Percentiles rank a stretch among this genome's conserved stretches.
Conservation (phyloP, 305 asterid species). For the Rubia balearica region DNA sequence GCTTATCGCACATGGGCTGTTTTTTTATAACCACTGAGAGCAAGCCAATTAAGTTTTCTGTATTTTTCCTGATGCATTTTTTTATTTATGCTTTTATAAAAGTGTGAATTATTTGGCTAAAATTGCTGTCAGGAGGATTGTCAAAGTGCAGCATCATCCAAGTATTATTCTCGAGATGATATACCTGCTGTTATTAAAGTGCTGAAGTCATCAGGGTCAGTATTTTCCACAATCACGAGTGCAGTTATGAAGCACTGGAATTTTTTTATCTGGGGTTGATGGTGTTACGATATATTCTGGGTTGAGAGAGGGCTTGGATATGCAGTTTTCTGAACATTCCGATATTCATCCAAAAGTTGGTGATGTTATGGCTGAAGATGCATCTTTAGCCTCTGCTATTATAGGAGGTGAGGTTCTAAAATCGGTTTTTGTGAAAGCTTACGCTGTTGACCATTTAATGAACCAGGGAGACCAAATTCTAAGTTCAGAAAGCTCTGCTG, state of each 20-base stretch:
- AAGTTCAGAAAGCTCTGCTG: conserved; percentile 72
- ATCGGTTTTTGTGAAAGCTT: conserved; percentile 24
- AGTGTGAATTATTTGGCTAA: conserved; percentile 12
- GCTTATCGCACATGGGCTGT: background rate
- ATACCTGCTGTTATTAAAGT: conserved; percentile 48
- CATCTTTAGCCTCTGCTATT: conserved; percentile 30
- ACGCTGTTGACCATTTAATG: conserved; percentile 29
- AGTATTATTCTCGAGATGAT: conserved; percentile 57
- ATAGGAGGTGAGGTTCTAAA: conserved; percentile 36
- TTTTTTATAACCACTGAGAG: background rate
- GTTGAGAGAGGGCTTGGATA: conserved; percentile 17
- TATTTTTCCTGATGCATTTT: background rate
- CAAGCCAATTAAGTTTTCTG: background rate
- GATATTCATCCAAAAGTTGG: conserved; percentile 23
- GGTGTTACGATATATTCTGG: conserved; percentile 38
- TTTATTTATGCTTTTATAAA: background rate
- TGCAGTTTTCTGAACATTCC: conserved; percentile 24
- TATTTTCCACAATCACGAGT: conserved; percentile 35
- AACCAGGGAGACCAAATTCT: conserved; percentile 47
- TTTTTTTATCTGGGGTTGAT: conserved; percentile 36
- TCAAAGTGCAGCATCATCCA: conserved; percentile 36
- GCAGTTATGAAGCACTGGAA: conserved; percentile 57
- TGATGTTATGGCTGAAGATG: conserved; percentile 29
- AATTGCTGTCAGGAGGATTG: conserved; percentile 65
- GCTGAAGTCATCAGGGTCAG: conserved; percentile 40